A percentile compares a stretch with the other conserved stretches of the same genome.
Conservation (phyloP, 78 protist species). For the Trichosphaerium sp. region DNA sequence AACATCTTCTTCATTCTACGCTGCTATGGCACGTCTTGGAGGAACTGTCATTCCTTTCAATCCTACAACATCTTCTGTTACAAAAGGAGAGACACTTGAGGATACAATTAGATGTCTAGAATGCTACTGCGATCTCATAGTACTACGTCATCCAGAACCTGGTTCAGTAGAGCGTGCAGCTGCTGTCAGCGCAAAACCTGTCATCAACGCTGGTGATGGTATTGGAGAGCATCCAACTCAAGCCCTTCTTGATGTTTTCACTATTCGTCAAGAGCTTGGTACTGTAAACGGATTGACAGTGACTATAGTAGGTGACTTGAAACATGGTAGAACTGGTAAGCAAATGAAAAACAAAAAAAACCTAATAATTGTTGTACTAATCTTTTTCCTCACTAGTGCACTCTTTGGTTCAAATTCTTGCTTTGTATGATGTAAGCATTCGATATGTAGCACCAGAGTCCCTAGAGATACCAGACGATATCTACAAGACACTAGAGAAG, state of each 20-base stretch:
- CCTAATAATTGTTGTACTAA: neutral
- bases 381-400: too few relatives aligned
- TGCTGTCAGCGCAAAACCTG: slow-evolving; percentile 39
- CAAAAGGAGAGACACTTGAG: slow-evolving; percentile 80
- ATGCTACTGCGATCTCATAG: slow-evolving; percentile 73
- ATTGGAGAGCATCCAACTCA: slow-evolving; percentile 92
- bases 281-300: slow-evolving; percentile 73
- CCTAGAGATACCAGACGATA: slow-evolving; percentile 53
- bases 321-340: slow-evolving; percentile 54
- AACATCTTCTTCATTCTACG: slow-evolving; percentile 72
- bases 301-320: slow-evolving; percentile 82
- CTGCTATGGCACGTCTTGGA: slow-evolving; percentile 87
- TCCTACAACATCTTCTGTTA: slow-evolving; percentile 20
- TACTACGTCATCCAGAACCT: slow-evolving; percentile 77
- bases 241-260: slow-evolving; percentile 81
- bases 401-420: slow-evolving; percentile 49
- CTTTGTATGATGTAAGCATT: slow-evolving; percentile 47
- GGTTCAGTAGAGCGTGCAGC: slow-evolving; percentile 63
- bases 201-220: slow-evolving; percentile 93
- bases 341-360: neutral
- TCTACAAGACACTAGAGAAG: slow-evolving; percentile 17
- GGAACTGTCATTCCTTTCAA: slow-evolving; percentile 61
- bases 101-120: slow-evolving; percentile 76
- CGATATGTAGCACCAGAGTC: slow-evolving; percentile 50
- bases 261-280: slow-evolving; percentile 86